A percentile compares a stretch with the other conserved stretches of the same genome.
Conservation (phyloP, 2,329 filamentous ascomycete genomes). For the Ophiostoma novo-ulmi region DNA sequence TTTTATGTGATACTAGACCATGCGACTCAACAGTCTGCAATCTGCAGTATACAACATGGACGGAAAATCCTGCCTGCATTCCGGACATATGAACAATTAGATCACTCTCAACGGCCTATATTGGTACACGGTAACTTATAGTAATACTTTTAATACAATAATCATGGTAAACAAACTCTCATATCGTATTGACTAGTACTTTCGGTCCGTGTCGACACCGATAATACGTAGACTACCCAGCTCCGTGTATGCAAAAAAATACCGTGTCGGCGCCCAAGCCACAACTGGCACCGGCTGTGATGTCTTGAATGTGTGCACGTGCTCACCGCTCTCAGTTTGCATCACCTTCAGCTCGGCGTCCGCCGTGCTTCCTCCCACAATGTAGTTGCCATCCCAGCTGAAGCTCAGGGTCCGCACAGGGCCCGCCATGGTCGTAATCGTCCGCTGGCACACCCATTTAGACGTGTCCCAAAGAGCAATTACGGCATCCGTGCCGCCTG, state of each 20-base stretch:
- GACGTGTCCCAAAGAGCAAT: slow-evolving; percentile 73
- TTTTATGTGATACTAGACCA: too few relatives aligned
- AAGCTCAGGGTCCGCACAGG: slow-evolving; percentile 61
- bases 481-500: slow-evolving; percentile 69
- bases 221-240: slow-evolving; percentile 64
- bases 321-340: slow-evolving; percentile 69
- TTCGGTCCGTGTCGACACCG: slow-evolving; percentile 50
- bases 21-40: too few relatives aligned
- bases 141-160: too few relatives aligned
- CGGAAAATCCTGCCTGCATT: too few relatives aligned
- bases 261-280: slow-evolving; percentile 70
- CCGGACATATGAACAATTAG: too few relatives aligned
- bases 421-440: slow-evolving; percentile 62
- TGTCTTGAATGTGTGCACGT: slow-evolving; percentile 67
- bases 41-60: too few relatives aligned
- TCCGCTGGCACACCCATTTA: slow-evolving; percentile 70
- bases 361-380: slow-evolving; percentile 70
- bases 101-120: too few relatives aligned
- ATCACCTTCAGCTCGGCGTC: slow-evolving; percentile 63
- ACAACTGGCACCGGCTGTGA: slow-evolving; percentile 60
- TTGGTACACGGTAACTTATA: too few relatives aligned
- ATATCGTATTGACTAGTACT: slow-evolving; percentile 30
- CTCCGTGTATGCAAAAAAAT: slow-evolving; percentile 70
- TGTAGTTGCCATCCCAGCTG: slow-evolving; percentile 70
- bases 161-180: too few relatives aligned